Evolutionary conservation across 495 filamentous ascomycete genomes (phyloP).

Genomic region (Jackrogersella multiformis): DNA sequence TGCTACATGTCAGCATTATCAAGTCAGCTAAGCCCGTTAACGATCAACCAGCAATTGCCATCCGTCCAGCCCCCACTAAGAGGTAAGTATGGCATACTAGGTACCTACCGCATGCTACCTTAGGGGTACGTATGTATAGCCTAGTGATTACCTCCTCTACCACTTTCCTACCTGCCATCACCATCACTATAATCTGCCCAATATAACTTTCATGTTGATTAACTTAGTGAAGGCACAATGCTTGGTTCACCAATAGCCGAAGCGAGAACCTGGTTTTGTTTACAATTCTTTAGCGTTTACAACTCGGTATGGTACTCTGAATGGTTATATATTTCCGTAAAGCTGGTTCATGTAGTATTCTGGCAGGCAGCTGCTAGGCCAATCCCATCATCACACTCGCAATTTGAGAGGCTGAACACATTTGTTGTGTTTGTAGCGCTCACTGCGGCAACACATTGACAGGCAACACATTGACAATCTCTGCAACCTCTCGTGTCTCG

Average conservation of each 20-base stretch:
- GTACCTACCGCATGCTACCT: slow-evolving; percentile 7
- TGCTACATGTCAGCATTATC: slow-evolving; percentile 12
- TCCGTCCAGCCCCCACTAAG: slow-evolving; percentile 14
- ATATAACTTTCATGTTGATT: slow-evolving; percentile 42
- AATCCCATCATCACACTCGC: slow-evolving; percentile 18
- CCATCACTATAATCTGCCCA: slow-evolving; percentile 30
- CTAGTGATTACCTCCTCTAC: no score
- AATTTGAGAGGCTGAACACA: slow-evolving; percentile 39
- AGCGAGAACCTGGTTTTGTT: slow-evolving; percentile 34
- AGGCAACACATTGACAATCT: no score
- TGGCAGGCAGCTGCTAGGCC: slow-evolving; percentile 29
- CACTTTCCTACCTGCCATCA: not conserved
- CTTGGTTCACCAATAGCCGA: slow-evolving; percentile 37
- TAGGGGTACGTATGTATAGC: not conserved
- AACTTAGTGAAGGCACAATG: slow-evolving; percentile 12
- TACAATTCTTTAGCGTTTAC: slow-evolving; percentile 41
- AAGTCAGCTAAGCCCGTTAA: not conserved
- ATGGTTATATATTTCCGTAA: slow-evolving; percentile 37
- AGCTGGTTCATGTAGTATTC: slow-evolving; percentile 31
- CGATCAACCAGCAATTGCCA: slow-evolving; percentile 1
- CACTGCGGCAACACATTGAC: slow-evolving; percentile 32
- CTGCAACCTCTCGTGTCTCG: slow-evolving; percentile 2
- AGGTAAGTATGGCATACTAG: slow-evolving; percentile 10
- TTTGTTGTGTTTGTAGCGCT: slow-evolving; percentile 19
- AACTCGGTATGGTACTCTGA: slow-evolving; percentile 26